Base-by-base conservation (phyloP, 176 grass and related monocot species). In the Canna indica region DNA sequence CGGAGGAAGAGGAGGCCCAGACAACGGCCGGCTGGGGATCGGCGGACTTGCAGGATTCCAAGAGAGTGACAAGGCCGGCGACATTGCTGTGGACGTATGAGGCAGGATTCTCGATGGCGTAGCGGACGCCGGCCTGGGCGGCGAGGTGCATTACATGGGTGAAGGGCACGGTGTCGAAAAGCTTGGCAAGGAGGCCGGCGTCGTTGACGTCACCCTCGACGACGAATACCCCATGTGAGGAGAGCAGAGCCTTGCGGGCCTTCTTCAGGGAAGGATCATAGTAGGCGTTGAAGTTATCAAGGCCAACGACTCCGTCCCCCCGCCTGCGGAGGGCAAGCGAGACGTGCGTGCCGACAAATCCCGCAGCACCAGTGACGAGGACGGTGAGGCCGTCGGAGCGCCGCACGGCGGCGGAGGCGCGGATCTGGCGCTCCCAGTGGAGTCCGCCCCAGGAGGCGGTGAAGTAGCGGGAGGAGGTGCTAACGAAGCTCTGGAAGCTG, bases 61-160 rank as follows among this genome's bases (percentile, higher is more conserved):
- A 72, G 34, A 91, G 82, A 5, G 79, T 68, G 15, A 91, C 84
- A 48, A 91, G 81, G 0, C 84, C 88, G 0, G 88, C 88, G 76
- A 91, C 28, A 73, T 91, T 91, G 79, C 78, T 82, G 70, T 82
- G 81, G 30, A 91, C 79, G 79, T 91, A 91, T 0, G 88, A 91
- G 3, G 82, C 71, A 7, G 84, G 82, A 70, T 91, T 87, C 83
- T 90, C 78, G 75, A 86, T 86, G 46, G 88, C 88, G 78, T 90
- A 86, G 22, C 88, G 88, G 44, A 90, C 84, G 7, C 88, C 88
- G 13, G 84, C 88, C 88, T 90, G 84, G 54, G 88, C 84, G 8
- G 88, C 88, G n/a, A 90, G 88, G 83, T 90, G 88, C 70, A 90
- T 81, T 18, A 90, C 84, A 74, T 90, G 84, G 0, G 84, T 83